These are phyloP conservation scores for Pterulicium gracile DNA, from an alignment of 1,284 basidiomycete species.

Conservation along the genomic window DNA sequence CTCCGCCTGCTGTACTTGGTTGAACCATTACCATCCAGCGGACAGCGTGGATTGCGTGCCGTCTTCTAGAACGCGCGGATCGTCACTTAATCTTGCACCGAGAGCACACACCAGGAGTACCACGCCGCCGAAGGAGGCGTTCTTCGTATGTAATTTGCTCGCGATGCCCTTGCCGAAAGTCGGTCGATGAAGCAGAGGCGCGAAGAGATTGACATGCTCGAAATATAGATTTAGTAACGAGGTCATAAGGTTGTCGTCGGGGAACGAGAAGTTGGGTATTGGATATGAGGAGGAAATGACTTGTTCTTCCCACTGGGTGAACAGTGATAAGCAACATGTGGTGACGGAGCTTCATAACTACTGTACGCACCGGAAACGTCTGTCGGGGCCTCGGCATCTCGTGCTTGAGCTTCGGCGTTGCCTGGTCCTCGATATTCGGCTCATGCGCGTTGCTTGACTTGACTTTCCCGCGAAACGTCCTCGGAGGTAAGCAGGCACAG, in stretches of 20 bases:
- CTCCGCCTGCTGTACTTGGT: conserved; percentile 44
- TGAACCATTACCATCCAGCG: conserved; percentile 68
- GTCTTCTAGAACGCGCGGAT: not conserved
- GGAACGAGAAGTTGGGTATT: not conserved
- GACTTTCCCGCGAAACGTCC: too few relatives aligned
- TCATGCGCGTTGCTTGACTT: too few relatives aligned
- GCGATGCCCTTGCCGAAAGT: not conserved
- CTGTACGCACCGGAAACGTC: too few relatives aligned
- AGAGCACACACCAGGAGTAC: not conserved
- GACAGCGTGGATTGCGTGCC: too few relatives aligned
- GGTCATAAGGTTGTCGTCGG: not conserved
- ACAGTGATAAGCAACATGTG: too few relatives aligned
- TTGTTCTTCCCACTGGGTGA: too few relatives aligned
- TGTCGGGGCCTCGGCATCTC: too few relatives aligned
- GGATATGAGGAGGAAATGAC: too few relatives aligned
- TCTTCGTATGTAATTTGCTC: not conserved
- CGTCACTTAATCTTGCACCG: not conserved
- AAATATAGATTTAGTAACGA: not conserved
- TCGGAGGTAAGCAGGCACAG: too few relatives aligned
- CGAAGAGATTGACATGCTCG: not conserved
- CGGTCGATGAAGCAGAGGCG: not conserved
- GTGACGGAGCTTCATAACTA: too few relatives aligned
- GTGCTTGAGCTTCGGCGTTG: too few relatives aligned
- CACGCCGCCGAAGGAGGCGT: not conserved
- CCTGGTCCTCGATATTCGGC: too few relatives aligned